These are phyloP conservation scores for Globisporangium spiculum DNA, from an alignment of 352 stramenopile species.

Conservation along the genomic window DNA sequence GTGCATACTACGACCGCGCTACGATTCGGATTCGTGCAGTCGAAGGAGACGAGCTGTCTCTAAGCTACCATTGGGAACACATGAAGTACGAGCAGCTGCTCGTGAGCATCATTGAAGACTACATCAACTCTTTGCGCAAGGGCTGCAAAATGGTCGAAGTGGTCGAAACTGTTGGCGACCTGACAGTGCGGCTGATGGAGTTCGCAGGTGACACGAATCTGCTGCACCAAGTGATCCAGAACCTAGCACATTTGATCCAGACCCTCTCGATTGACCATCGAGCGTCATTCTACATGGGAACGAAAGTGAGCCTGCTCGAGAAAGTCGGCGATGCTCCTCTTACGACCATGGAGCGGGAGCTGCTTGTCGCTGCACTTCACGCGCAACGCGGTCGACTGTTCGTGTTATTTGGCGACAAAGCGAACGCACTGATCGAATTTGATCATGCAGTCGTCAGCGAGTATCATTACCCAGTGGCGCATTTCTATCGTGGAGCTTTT, in stretches of 20 bases:
- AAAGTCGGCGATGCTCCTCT: slow-evolving; percentile 15
- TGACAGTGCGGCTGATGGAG: slow-evolving; percentile 63
- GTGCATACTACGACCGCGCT: slow-evolving; percentile 76
- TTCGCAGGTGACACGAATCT: slow-evolving; percentile 60
- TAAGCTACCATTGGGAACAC: slow-evolving; percentile 67
- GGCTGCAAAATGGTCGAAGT: slow-evolving; percentile 72
- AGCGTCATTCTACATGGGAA: slow-evolving; percentile 25
- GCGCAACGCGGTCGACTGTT: slow-evolving; percentile 61
- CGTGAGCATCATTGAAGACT: slow-evolving; percentile 69
- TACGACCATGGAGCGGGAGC: slow-evolving; percentile 36
- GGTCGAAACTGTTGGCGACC: slow-evolving; percentile 69
- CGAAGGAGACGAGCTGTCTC: slow-evolving; percentile 56
- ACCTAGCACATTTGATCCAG: slow-evolving; percentile 55
- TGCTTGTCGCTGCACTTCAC: slow-evolving; percentile 56
- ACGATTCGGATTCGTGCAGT: slow-evolving; percentile 62
- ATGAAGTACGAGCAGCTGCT: slow-evolving; percentile 66
- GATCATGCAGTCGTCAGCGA: slow-evolving; percentile 73
- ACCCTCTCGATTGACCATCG: slow-evolving; percentile 41
- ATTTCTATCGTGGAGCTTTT: slow-evolving; percentile 77
- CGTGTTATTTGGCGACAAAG: slow-evolving; percentile 52
- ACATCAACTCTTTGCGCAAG: slow-evolving; percentile 65
- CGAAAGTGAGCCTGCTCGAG: not conserved
- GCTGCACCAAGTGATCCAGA: slow-evolving; percentile 60
- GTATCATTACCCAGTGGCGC: slow-evolving; percentile 74
- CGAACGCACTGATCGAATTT: slow-evolving; percentile 52